Evolutionary conservation across 352 stramenopile species (phyloP).

Genomic region (Globisporangium nodosum): DNA sequence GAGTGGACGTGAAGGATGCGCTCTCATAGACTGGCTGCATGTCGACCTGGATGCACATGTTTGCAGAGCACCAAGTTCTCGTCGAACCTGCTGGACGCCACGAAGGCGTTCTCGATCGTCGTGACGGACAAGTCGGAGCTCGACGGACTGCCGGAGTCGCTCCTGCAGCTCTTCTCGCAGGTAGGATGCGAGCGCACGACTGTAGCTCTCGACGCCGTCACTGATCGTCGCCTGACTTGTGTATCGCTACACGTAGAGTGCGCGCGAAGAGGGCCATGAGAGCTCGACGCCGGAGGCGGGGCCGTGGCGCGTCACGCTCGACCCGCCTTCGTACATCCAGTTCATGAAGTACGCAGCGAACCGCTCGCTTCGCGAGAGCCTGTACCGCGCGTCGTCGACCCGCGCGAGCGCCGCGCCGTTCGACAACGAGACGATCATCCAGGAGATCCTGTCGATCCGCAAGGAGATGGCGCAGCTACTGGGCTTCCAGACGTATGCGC

Average conservation of each 20-base stretch:
- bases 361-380: slow-evolving; percentile 84
- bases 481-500: slow-evolving; percentile 92
- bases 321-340: slow-evolving; percentile 93
- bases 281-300: slow-evolving; percentile 72
- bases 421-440: slow-evolving; percentile 94
- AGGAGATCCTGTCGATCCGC: slow-evolving; percentile 91
- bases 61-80: slow-evolving; percentile 90
- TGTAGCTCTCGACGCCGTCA: neutral
- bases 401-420: slow-evolving; percentile 82
- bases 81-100: slow-evolving; percentile 97
- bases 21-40: neutral
- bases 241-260: slow-evolving; percentile 39
- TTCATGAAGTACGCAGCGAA: slow-evolving; percentile 95
- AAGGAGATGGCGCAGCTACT: slow-evolving; percentile 90
- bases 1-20: neutral
- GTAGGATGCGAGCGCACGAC: slow-evolving; percentile 1
- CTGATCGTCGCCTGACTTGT: neutral
- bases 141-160: slow-evolving; percentile 88
- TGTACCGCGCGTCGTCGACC: slow-evolving; percentile 93
- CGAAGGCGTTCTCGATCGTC: slow-evolving; percentile 91
- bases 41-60: neutral
- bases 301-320: slow-evolving; percentile 94
- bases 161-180: slow-evolving; percentile 90
- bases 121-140: slow-evolving; percentile 86
- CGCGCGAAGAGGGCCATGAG: slow-evolving; percentile 53